Evolutionary conservation across 2,329 filamentous ascomycete species (phyloP), one percentile per base, ranked within the genome.

Genomic region (Macrophomina tecta): DNA sequence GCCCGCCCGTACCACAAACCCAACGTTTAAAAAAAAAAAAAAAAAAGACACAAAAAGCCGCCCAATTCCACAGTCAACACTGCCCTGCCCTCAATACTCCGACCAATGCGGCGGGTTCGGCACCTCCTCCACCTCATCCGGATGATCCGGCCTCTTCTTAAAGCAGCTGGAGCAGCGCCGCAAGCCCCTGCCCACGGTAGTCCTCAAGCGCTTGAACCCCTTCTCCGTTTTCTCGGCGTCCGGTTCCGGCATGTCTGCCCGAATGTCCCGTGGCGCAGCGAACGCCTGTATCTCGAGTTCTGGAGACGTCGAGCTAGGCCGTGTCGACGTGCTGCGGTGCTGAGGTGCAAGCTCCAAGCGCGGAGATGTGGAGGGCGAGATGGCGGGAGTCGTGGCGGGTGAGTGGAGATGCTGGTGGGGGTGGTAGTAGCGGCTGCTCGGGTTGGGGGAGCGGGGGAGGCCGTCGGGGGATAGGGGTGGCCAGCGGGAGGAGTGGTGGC

Each of bases 61-160:
- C 23, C 23, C 23, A 3, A 23, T 23, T 23, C 23, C 23, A 23
- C 23, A 23, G 3, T 23, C 23, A 23, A 23, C 23, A 23, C 23
- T 2, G 23, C 3, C 23, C 23, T 2, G 2, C 23, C 5, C 49
- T 53, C 30, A 36, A 28, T 34, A 72, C 3, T 74, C 61, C 64
- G 77, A 77, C 11, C 75, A 75, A 18, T 68, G 70, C 45, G 73
- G 69, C 2, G 75, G 76, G 46, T 68, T 69, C 46, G 76, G 51
- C 68, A 72, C 76, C 34, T 70, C 70, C 58, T 76, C 75, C 1
- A 75, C 69, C 28, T 70, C 68, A 58, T 76, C 72, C 14, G 40
- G 40, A 12, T 32, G 18, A 5, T 45, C 38, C 28, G 56, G 42
- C 56, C 28, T 32, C 40, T 8, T n/a, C 30, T 34, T 48, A 9